Evolutionary conservation across 2,329 filamentous ascomycete genomes (phyloP).

Genomic region (Fusarium sp.): DNA sequence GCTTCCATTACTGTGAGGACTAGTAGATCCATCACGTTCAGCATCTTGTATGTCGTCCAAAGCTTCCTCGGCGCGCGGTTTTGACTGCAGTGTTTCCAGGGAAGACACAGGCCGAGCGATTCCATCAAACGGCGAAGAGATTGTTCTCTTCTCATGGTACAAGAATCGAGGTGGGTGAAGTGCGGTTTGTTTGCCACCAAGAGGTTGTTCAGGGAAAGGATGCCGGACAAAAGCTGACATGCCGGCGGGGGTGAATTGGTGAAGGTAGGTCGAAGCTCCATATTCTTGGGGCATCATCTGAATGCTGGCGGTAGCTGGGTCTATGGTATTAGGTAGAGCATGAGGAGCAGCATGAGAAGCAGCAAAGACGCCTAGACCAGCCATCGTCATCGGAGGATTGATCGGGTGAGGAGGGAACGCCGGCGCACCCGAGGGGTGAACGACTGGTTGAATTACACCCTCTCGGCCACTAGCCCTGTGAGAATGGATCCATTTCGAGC

Average conservation of each 20-base stretch:
- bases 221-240: constrained; percentile 19
- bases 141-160: neutral
- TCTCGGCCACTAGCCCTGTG: constrained; percentile 11
- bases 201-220: constrained; percentile 2
- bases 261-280: constrained; percentile 9
- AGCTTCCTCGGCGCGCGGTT: constrained; percentile 50
- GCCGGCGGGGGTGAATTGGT: constrained; percentile 23
- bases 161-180: constrained; percentile 9
- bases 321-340: constrained; percentile 19
- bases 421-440: constrained; percentile 3
- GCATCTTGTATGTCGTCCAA: constrained; percentile 26
- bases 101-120: neutral
- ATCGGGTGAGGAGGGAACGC: constrained; percentile 23
- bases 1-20: constrained; percentile 25
- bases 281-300: constrained; percentile 6
- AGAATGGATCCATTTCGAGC: constrained; percentile 52
- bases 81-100: constrained; percentile 45
- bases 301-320: constrained; percentile 24
- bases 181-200: constrained; percentile 8
- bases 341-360: constrained; percentile 4
- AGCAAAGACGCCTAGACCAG: neutral
- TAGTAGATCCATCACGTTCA: neutral
- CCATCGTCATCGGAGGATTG: constrained; percentile 5
- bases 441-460: neutral
- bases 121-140: neutral